A percentile compares a stretch with the other conserved stretches of the same genome.
Evolutionary conservation across 1,284 basidiomycete species (phyloP).

Genomic region (Rhodotorula sp.): DNA sequence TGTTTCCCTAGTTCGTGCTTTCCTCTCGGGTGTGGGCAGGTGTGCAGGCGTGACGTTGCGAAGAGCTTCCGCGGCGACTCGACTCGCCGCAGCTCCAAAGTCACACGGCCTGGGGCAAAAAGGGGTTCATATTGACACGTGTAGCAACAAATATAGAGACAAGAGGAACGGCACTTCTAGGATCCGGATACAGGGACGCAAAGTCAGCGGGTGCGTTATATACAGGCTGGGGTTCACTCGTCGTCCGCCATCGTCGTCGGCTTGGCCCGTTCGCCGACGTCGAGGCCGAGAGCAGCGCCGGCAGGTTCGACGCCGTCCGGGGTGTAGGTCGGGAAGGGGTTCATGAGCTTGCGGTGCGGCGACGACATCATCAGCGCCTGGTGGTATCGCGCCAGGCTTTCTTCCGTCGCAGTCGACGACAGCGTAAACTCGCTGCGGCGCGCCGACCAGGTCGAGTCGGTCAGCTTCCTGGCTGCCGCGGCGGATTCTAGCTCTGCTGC

Average conservation of each 20-base stretch:
- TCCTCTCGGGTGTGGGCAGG: too few species aligned
- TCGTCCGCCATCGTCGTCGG: slow-evolving; percentile 8
- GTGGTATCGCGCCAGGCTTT: slow-evolving; percentile 1
- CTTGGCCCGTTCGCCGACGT: background rate
- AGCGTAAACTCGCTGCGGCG: background rate
- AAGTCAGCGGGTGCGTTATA: background rate
- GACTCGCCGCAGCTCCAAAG: background rate
- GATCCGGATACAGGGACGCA: background rate
- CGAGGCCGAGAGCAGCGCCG: slow-evolving; percentile 2
- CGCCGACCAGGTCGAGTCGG: too few species aligned
- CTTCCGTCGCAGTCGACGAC: background rate
- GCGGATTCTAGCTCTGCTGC: too few species aligned
- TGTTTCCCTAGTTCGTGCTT: too few species aligned
- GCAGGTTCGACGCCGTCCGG: background rate
- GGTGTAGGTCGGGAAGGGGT: background rate
- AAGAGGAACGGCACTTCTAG: background rate
- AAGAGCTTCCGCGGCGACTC: background rate
- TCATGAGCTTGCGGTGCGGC: background rate
- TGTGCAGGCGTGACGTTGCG: background rate
- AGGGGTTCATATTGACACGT: background rate
- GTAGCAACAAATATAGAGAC: background rate
- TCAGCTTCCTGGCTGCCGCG: too few species aligned
- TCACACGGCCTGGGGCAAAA: background rate
- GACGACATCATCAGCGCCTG: slow-evolving; percentile 2
- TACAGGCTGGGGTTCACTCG: background rate